Evolutionary conservation across 805 yeast genomes (phyloP), one percentile per base, ranked within the genome.

Genomic region (Lachancea quebecensis): DNA sequence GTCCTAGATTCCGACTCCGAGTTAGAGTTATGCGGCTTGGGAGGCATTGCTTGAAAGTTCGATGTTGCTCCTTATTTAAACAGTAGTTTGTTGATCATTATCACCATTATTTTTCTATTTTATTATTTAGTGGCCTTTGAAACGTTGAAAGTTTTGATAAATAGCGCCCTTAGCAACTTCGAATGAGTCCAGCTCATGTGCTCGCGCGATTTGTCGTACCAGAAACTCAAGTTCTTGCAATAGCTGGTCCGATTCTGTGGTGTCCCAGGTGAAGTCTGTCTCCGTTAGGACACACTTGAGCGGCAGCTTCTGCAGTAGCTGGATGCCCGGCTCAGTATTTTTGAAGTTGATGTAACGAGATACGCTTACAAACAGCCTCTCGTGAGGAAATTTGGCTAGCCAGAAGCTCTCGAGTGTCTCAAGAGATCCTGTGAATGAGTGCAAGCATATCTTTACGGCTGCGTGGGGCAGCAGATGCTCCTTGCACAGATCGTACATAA

Each of bases 371-470:
- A 37, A 58, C 38, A 49, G 65, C 65, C 60, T 53, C 1, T 47
- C 43, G 12, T 38, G 31, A 1, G 50, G 45, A 31, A 56, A 57
- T 6, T 36, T 32, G 27, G 50, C 50, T 16, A 56, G 50, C 39
- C 75, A 56, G 72, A 82, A 76, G 36, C 68, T 43, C 44, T 67
- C 58, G 12, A 82, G 75, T 47, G 81, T 87, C 36, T 88, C 96
- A 0, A 71, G 50, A 1, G 95, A 82, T 0, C 98, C 98, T 7
- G 88, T 78, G 61, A 80, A 93, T 0, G 96, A 87, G 59, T 91
- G 98, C 18, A 93, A 69, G 33, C 86, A 78, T 1, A 89, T 63
- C 2, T 68, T 59, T 15, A 54, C 47, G 10, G 35, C 36, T 8
- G 27, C 21, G 17, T 45, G 37, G 9, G 46, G 2, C 74, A 62